Base-by-base conservation (phyloP, 148 eudicot genomes). In the Vaccinium darrowii region DNA sequence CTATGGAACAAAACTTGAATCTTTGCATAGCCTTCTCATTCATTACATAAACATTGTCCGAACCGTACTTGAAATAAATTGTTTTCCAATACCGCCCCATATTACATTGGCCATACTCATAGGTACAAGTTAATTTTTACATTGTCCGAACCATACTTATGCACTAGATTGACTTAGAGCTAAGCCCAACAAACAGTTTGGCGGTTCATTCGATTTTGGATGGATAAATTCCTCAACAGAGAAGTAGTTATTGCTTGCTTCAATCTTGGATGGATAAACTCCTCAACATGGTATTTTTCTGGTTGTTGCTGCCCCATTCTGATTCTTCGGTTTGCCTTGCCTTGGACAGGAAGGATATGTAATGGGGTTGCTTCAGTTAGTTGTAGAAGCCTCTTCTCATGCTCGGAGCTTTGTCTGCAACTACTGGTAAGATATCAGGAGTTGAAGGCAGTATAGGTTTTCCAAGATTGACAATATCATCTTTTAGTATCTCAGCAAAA, bases 401-500 rank as follows among this genome's bases (percentile, higher is more conserved):
- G 23, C 84, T 74, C 60, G 0, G n/a, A n/a, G 57, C 39, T 19
- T 81, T 82, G 19, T 12, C 30, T 1, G 58, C 47, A 21, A n/a
- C 58, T 27, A 36, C 11, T 39, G 75, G 81, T 8, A 79, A 27
- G 27, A 21, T 49, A 23, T 23, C 33, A 12, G 80, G 18, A 13
- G 71, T 81, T 10, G 86, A 36, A 43, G 79, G 27, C 30, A 87
- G 77, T n/a, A 86, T 82, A 71, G 91, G 82, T 19, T 92, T 93
- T 50, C 90, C 98, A 6, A 95, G 92, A 79, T 89, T 88, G 50
- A 94, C 65, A 11, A 94, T 94, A 77, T 91, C 93, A 51, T 95
- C 98, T 18, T 95, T 93, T 89, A 94, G 69, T 86, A 95, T 95
- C 54, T 95, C 98, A 8, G 94, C 97, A 78, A 87, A 95, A 30